Evolutionary conservation across 306 rosid genomes (phyloP), one percentile per base, ranked within the genome.

Genomic region (Mimosa bimucronata): DNA sequence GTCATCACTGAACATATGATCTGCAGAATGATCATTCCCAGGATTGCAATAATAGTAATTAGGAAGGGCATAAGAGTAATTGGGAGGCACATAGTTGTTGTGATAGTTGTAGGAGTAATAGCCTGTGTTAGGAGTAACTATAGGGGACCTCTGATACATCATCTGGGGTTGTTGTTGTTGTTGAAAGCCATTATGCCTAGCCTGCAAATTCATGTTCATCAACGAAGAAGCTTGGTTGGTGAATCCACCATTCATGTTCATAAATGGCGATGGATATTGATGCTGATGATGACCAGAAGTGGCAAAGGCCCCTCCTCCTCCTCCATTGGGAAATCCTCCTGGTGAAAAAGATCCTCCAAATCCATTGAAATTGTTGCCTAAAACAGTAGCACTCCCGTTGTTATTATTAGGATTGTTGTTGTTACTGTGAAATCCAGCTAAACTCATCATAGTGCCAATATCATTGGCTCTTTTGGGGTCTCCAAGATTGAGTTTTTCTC

Each of bases 1-100:
- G 84, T 94, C 98, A 83, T 91, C 95, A 82, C 89, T 88, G 89
- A 91, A 90, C 92, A 92, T 86, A 71, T 94, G 89, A 12, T 92
- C 82, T 60, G 97, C 94, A 81, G 88, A 72, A 91, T 80, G 86
- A 71, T 82, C 79, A 53, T n/a, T 62, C 64, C 64, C 81, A 7
- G 74, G 28, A 34, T 34, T 34, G 82, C 85, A 83, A 46, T 66
- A 42, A 41, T 66, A 42, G 79, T 86, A 83, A 58, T 69, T 74
- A 66, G 91, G 84, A n/a, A 80, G 61, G 19, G 83, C 77, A 71
- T 83, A 73, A 15, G 88, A 41, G 60, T 84, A 83, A 66, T 81
- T 69, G 30, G 85, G 64, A 75, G 93, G 92, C 60, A 15, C 73
- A 19, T 88, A 84, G 69, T 83, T 82, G 75, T 90, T 60, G 58